Percentiles rank a stretch among this genome's conserved stretches.
Evolutionary conservation across 1,284 basidiomycete species (phyloP).

Genomic region (Malassezia sp.): DNA sequence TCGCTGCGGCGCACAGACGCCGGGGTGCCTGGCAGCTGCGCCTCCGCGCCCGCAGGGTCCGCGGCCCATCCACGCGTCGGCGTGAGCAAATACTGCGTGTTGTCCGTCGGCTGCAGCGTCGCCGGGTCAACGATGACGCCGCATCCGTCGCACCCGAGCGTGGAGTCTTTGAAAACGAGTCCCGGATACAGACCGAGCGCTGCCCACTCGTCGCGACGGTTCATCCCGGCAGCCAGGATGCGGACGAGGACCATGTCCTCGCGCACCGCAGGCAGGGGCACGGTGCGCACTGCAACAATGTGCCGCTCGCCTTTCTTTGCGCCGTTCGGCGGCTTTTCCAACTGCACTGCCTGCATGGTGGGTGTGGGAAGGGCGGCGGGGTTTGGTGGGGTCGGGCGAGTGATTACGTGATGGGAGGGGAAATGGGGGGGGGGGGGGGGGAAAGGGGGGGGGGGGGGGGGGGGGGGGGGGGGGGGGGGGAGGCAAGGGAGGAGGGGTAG

Average conservation of each 20-base stretch:
- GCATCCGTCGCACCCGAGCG: slow-evolving; percentile 62
- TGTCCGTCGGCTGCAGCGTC: slow-evolving; percentile 2
- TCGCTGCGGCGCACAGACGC: slow-evolving; percentile 20
- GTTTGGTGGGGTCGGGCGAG: not conserved
- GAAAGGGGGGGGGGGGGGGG: no score
- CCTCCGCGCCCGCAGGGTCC: slow-evolving; percentile 53
- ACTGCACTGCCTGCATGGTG: slow-evolving; percentile 31
- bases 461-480: no score
- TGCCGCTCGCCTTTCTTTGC: slow-evolving; percentile 27
- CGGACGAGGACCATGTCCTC: slow-evolving; percentile 25
- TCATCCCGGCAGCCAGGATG: slow-evolving; percentile 59
- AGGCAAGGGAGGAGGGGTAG: no score
- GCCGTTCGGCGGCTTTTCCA: slow-evolving; percentile 21
- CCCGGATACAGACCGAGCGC: slow-evolving; percentile 61
- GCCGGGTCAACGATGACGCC: slow-evolving; percentile 15
- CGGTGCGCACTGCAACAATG: slow-evolving; percentile 20
- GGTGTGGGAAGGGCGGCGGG: no score
- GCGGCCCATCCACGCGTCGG: slow-evolving; percentile 65
- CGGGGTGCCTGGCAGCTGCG: slow-evolving; percentile 21
- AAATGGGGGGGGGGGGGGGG: no score
- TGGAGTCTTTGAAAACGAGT: slow-evolving; percentile 55
- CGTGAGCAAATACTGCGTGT: slow-evolving; percentile 56
- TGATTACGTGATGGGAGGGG: not conserved
- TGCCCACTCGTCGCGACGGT: slow-evolving; percentile 67
- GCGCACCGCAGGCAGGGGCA: slow-evolving; percentile 19